These are phyloP conservation scores for Alternaria brassicae DNA, from an alignment of 2,329 filamentous ascomycete species.

Conservation along the genomic window DNA sequence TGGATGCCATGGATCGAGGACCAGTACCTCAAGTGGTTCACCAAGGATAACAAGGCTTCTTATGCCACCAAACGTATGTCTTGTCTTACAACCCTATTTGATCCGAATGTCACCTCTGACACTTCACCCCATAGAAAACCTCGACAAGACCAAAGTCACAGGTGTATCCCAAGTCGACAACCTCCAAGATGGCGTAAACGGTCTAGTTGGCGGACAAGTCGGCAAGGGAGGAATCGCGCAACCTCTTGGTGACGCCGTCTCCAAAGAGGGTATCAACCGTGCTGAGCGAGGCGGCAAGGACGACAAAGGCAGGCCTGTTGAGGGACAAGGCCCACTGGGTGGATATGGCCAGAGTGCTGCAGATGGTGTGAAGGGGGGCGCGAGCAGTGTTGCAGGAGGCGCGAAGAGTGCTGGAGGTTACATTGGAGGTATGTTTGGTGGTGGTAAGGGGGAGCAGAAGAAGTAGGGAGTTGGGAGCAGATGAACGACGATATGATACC, in stretches of 20 bases:
- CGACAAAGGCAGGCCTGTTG: slow-evolving; percentile 60
- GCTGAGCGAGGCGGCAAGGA: slow-evolving; percentile 70
- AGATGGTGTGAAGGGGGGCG: slow-evolving; percentile 43
- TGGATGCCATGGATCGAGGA: slow-evolving; percentile 83
- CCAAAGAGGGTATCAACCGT: slow-evolving; percentile 71
- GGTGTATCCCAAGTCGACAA: slow-evolving; percentile 71
- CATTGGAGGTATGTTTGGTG: slow-evolving; percentile 31
- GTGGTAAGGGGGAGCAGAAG: slow-evolving; percentile 28
- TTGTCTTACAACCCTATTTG: too few relatives aligned
- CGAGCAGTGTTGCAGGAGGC: slow-evolving; percentile 28
- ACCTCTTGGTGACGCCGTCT: slow-evolving; percentile 67
- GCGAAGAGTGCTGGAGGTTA: slow-evolving; percentile 40
- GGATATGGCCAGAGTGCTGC: slow-evolving; percentile 41
- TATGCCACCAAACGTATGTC: slow-evolving; percentile 71
- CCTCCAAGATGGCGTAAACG: slow-evolving; percentile 71
- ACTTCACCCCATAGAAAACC: slow-evolving; percentile 59
- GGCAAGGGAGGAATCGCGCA: slow-evolving; percentile 72
- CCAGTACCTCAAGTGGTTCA: slow-evolving; percentile 74
- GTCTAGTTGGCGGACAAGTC: slow-evolving; percentile 67
- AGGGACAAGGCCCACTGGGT: slow-evolving; percentile 44
- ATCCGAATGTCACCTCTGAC: not conserved
- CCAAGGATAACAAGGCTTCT: slow-evolving; percentile 77
- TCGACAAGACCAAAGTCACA: slow-evolving; percentile 74
- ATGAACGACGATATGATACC: slow-evolving; percentile 4
- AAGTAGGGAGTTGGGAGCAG: slow-evolving; percentile 15